Evolutionary conservation across 495 filamentous ascomycete genomes (phyloP), one percentile per base, ranked within the genome.

Genomic region (Astrocystis sublimbata): DNA sequence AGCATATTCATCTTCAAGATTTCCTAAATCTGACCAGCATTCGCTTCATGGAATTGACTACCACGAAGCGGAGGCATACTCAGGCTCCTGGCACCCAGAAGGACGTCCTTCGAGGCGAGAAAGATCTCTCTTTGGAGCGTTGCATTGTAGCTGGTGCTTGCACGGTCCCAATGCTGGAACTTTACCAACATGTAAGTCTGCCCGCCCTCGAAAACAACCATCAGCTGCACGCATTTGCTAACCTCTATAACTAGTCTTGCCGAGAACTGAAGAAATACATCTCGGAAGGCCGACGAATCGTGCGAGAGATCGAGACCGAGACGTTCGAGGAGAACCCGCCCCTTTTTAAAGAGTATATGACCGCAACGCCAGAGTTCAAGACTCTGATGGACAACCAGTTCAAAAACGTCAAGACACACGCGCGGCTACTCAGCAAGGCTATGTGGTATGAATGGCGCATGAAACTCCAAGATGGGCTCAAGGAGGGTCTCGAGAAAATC

Each of bases 391-490:
- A 98, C 75, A 93, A 90, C 61, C 94, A 98, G 71, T 93, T 98
- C 76, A 93, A 93, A 72, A 96, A 96, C 63, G 88, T 96, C 68
- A 97, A 97, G 78, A 96, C 91, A 0, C 88, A 97, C 71, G 90
- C 96, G 3, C 80, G 96, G 41, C 79, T 96, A 5, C 82, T 91
- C 12, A 97, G 93, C 77, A 96, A 96, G 71, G 91, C 86, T 38
- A 93, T 92, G 74, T 98, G 96, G 96, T 98, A 98, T 71, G 88
- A 92, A 69, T 98, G 96, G 96, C 90, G 96, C 33, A 92, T 90
- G 86, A 91, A 92, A 66, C 84, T 97, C 26, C 86, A 97, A 12
- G 87, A 90, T 23, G 92, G 90, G 5, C 80, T 98, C 19, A 90
- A 88, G 68, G 86, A 91, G 62, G 91, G 89, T 2, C 83, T 98